Conservation (phyloP, 2,329 filamentous ascomycete species). For the Sclerotinia minor region DNA sequence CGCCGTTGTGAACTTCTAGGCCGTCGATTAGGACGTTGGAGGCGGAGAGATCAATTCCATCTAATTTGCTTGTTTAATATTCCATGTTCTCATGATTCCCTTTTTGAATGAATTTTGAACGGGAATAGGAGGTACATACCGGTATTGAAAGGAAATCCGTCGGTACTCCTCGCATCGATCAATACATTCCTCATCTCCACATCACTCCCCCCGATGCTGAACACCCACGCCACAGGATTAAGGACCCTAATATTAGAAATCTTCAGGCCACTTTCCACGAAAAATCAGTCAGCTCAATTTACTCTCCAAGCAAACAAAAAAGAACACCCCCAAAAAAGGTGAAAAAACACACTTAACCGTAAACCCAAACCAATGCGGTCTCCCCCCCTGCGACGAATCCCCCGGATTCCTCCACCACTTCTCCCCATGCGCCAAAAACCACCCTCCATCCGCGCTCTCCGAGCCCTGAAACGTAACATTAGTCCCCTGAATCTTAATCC, state of each 20-base stretch:
- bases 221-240: conserved; percentile 18
- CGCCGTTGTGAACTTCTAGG: conserved; percentile 22
- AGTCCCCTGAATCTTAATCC: conserved; percentile 17
- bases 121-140: conserved; percentile 5
- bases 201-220: conserved; percentile 21
- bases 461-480: conserved; percentile 17
- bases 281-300: not conserved
- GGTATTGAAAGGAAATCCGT: conserved; percentile 14
- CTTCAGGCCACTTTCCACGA: not conserved
- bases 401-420: conserved; percentile 6
- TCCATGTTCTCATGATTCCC: fast-evolving
- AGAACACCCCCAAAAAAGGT: not conserved
- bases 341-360: not conserved
- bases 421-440: conserved; percentile 23
- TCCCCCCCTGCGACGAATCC: not conserved
- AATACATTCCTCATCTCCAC: conserved; percentile 12
- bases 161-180: conserved; percentile 16
- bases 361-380: conserved; percentile 23
- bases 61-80: not conserved
- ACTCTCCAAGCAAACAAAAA: not conserved
- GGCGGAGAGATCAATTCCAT: conserved; percentile 19
- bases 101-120: not conserved
- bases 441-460: not conserved
- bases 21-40: conserved; percentile 19
- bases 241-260: conserved; percentile 21